phyloP scores from a whole-genome alignment of 495 filamentous ascomycete species.

The Penicillium angulare region DNA sequence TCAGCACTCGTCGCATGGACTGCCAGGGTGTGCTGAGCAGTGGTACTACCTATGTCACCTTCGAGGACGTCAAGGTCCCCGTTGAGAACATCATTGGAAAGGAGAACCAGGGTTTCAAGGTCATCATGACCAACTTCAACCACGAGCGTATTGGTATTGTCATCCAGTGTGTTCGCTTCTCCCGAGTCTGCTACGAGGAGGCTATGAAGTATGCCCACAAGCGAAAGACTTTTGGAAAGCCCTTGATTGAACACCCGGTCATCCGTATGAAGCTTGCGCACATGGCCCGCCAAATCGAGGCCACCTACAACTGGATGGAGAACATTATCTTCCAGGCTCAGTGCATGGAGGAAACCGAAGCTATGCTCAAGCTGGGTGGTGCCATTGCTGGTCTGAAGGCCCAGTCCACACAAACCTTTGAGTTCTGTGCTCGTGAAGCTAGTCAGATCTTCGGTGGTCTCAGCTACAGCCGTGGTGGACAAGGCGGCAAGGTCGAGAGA shows the following conservation, averaged over 20 bases:
- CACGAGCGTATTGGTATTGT: conserved; percentile 98
- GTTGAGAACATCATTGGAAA: conserved; percentile 97
- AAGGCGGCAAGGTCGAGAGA: conserved; percentile 94
- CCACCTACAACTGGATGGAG: conserved; percentile 96
- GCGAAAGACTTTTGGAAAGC: conserved; percentile 92
- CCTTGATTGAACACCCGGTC: conserved; percentile 92
- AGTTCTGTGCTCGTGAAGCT: conserved; percentile 95
- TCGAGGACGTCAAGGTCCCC: conserved; percentile 97
- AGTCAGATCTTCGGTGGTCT: conserved; percentile 97
- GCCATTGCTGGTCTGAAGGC: conserved; percentile 94
- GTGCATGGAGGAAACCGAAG: conserved; percentile 90
- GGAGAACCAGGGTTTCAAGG: conserved; percentile 98
- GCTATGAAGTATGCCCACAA: conserved; percentile 95
- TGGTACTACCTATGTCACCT: conserved; percentile 95
- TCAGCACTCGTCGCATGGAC: conserved; percentile 92
- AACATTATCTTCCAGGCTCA: conserved; percentile 90
- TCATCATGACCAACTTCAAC: conserved; percentile 99
- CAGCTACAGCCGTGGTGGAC: conserved; percentile 88
- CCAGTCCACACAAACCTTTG: conserved; percentile 87
- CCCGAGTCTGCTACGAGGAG: conserved; percentile 96
- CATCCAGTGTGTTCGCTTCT: conserved; percentile 94
- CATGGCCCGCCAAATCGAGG: conserved; percentile 97
- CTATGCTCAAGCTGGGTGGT: conserved; percentile 92
- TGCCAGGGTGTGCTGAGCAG: conserved; percentile 96
- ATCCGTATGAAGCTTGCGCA: conserved; percentile 97